Conservation (phyloP, 2,329 filamentous ascomycete species). For the Microcyclosporella mali region DNA sequence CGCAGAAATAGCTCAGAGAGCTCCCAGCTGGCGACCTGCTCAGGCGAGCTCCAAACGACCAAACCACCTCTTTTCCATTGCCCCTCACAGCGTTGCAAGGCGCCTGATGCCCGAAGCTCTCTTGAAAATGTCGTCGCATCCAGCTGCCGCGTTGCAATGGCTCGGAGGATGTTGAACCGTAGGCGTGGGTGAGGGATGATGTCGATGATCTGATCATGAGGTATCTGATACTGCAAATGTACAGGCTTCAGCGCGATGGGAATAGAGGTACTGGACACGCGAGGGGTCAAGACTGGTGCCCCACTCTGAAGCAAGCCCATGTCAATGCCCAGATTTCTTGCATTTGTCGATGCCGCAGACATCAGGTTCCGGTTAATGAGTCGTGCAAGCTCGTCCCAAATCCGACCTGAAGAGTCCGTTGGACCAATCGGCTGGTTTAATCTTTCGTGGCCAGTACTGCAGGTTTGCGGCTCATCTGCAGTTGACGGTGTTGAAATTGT, state of each 20-base stretch:
- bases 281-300: conserved; percentile 16
- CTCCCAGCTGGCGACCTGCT: conserved; percentile 38
- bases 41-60: conserved; percentile 38
- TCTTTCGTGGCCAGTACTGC: too few relatives aligned
- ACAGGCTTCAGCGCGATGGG: conserved; percentile 22
- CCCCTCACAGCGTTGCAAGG: conserved; percentile 20
- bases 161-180: conserved; percentile 27
- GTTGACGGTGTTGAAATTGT: conserved; percentile 2
- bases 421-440: conserved; percentile 2
- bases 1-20: conserved; percentile 36
- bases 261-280: conserved; percentile 4
- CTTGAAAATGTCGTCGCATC: conserved; percentile 19
- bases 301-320: conserved; percentile 13
- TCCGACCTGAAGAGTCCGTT: conserved; percentile 10
- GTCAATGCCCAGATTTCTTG: conserved; percentile 20
- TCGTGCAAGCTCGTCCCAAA: conserved; percentile 27
- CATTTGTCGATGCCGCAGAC: conserved; percentile 23
- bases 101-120: conserved; percentile 23
- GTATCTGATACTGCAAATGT: conserved; percentile 24
- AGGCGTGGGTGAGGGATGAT: conserved; percentile 25
- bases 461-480: too few relatives aligned
- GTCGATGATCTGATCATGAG: conserved; percentile 28
- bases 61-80: conserved; percentile 25
- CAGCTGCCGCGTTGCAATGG: conserved; percentile 20
- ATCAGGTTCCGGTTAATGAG: conserved; percentile 29